Evolutionary conservation across 805 yeast genomes (phyloP), one percentile per base, ranked within the genome.

Genomic region (Ogataea nonfermentans): DNA sequence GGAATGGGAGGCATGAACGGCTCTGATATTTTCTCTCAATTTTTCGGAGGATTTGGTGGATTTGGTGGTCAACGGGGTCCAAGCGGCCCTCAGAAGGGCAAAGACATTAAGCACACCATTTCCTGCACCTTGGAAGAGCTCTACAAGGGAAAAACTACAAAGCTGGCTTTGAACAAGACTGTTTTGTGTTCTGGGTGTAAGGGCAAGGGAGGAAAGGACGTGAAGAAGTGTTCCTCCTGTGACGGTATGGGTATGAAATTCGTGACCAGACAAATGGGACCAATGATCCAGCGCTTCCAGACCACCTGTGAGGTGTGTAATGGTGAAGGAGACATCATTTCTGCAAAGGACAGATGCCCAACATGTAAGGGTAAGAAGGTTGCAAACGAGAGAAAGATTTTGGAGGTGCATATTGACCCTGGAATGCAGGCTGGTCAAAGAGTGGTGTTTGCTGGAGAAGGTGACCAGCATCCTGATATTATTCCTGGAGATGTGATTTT

Each of bases 231-330:
- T 80, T 51, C 79, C 37, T 63, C 79, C 27, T 93, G 99, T 81
- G 76, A 78, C 60, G 99, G 99, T 67, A 75, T 77, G 56, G 99
- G 99, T 77, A 68, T 83, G 65, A 86, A 79, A 67, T 83, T 91
- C 51, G 84, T 89, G 52, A 87, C 96, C 37, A 85, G 95, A 73
- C 98, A 93, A 70, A 90, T 93, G 96, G 99, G 99, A 55, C 96
- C 96, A 52, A 88, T 93, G 90, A 85, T 93, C 59, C 99, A 93
- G 73, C 85, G 96, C 75, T 86, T 86, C 79, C 98, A 93, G 72
- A 80, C 95, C 32, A 81, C 79, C 39, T 93, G 99, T 84, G 91
- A 85, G 53, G 81, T 68, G 44, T 93, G 99, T 80, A 69, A 79
- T 51, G 99, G 98, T 62, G 74, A 83, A 44, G 99, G 99, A 63